Evolutionary conservation across 1,284 basidiomycete genomes (phyloP), one percentile per base, ranked within the genome.

Genomic region (Cutaneotrichosporon sp.): DNA sequence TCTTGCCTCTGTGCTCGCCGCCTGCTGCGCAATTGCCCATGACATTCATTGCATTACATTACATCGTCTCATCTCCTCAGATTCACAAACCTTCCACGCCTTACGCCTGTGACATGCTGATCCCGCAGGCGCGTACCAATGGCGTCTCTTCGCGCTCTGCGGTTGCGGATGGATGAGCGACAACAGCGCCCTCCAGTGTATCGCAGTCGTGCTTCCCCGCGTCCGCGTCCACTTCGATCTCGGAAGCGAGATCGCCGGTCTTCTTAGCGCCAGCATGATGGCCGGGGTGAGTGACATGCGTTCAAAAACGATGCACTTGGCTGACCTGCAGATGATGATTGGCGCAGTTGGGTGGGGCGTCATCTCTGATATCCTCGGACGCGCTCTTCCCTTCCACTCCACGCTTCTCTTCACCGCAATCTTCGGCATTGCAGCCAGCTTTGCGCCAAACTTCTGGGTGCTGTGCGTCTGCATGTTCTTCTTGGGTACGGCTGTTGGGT

Each of bases 271-370:
- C 1, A 68, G 67, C 2, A 80, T 76, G 8, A 81, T 82, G 80
- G 75, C 74, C 5, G 78, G 79, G 82, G 90, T 90, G 76, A 75
- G 85, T 80, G 18, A 14, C 10, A 34, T 11, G 5, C 30, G 57
- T 9, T n/a, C 34, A 21, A 18, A 18, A 46, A n/a, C 42, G 42
- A n/a, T 46, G 34, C 53, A n/a, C 34, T 10, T 32, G 10, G 60
- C 49, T 58, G 51, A 60, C 58, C 57, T 86, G 8, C 91, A 96
- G 49, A 98, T 98, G 96, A 97, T 97, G 92, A 78, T 97, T 63
- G 95, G 95, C 5, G 92, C 93, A 0, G 82, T 96, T 11, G 90
- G 90, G 2, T 97, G 93, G 93, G 93, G 93, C 58, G 89, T 90
- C 32, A 90, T 90, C 59, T 92, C 90, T 21, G 91, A 94, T 77